Base-by-base conservation (phyloP, 1,139 yeast species). In the Candida sp. region DNA sequence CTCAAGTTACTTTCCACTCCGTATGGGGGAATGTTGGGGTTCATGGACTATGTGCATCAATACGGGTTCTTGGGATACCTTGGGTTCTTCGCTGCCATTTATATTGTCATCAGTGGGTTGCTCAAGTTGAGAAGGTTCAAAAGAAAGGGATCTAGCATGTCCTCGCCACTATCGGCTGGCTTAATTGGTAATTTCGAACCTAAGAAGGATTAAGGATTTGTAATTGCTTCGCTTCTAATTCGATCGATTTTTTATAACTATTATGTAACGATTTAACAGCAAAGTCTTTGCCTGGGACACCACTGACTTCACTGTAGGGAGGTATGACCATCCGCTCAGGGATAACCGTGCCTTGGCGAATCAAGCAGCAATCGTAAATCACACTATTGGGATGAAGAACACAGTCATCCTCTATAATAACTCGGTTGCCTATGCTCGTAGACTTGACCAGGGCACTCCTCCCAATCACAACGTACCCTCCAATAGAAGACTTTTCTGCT, bases 321-420 rank as follows among this genome's bases (percentile, higher is more conserved):
- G 91, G 87, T 7, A 88, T 73, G 34, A 84, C 84, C 54, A 75
- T 68, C 52, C 75, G 74, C 1, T 83, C 78, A 0, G 93, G 90
- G 2, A 88, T 63, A 4, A 65, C 68, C 0, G 86, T 70, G 22
- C 76, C 76, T 34, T 73, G 70, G 17, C 76, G 75, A 2, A 88
- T 70, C 8, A 82, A 62, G 38, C 85, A 86, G 58, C 90, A 84
- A 58, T 87, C 92, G 56, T 84, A 82, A 32, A 88, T 69, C n/a
- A 84, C 75, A 5, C 80, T 70, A 49, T 76, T 68, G 52, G 75
- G 71, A 7, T 81, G 73, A 26, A 81, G 55, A 0, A 52, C 46
- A 52, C 82, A 78, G 38, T 70, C 56, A 0, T 60, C 56, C 28
- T 80, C 92, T 4, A 88, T 70, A 7, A 71, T 56, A 31, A 88